phyloP scores from a whole-genome alignment of 2,329 filamentous ascomycete genomes.

The Pseudopithomyces chartarum region DNA sequence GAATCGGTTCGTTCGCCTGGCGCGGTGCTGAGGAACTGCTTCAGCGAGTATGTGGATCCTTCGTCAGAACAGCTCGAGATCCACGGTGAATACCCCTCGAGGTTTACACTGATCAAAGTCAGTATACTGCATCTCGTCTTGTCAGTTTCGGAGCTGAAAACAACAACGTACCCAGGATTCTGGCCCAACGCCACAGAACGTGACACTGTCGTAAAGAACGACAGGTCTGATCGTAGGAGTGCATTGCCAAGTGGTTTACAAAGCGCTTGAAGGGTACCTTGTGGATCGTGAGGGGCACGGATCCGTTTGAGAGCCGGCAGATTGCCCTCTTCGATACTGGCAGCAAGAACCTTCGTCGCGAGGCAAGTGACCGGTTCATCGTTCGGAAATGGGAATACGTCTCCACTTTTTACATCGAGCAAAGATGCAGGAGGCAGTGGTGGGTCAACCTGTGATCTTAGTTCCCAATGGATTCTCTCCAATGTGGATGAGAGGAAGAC shows the following conservation, averaged over 20 bases:
- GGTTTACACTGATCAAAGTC: neutral
- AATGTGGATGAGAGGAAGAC: slow-evolving; percentile 56
- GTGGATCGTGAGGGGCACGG: slow-evolving; percentile 70
- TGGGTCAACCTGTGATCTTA: slow-evolving; percentile 46
- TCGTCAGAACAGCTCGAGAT: neutral
- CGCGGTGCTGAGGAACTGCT: slow-evolving; percentile 3
- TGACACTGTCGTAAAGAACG: slow-evolving; percentile 12
- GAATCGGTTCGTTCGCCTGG: slow-evolving; percentile 26
- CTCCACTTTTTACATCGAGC: neutral
- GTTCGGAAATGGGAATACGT: slow-evolving; percentile 24
- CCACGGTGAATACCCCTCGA: neutral
- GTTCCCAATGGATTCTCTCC: slow-evolving; percentile 63
- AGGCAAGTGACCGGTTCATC: slow-evolving; percentile 52
- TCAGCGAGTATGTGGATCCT: slow-evolving; percentile 1
- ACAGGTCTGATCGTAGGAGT: slow-evolving; percentile 51
- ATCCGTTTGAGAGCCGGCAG: slow-evolving; percentile 67
- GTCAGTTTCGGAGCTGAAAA: neutral
- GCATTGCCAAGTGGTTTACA: slow-evolving; percentile 66
- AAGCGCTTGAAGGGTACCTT: slow-evolving; percentile 70
- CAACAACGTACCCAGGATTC: neutral
- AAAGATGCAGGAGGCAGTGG: slow-evolving; percentile 15
- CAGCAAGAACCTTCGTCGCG: slow-evolving; percentile 67
- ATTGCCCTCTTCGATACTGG: slow-evolving; percentile 63
- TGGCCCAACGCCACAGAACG: slow-evolving; percentile 1
- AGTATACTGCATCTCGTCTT: slow-evolving; percentile 2